These are phyloP conservation scores for Rugiboletus extremiorientalis DNA, from an alignment of 1,284 basidiomycete genomes.

Conservation along the genomic window DNA sequence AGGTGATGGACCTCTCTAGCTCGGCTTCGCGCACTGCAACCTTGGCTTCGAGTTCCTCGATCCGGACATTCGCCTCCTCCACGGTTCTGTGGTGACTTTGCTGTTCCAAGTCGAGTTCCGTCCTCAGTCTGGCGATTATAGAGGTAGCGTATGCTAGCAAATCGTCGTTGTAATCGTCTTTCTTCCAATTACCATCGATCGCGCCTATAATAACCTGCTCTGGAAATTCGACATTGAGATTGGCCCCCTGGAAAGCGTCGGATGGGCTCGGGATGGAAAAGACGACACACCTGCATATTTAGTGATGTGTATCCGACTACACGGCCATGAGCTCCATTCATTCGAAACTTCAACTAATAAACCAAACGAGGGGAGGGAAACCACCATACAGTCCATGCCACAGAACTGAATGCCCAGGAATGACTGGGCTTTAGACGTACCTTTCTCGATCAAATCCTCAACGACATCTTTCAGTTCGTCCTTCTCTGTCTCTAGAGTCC, in stretches of 20 bases:
- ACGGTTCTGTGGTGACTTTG: conserved; percentile 41
- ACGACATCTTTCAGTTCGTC: conserved; percentile 57
- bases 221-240: conserved; percentile 20
- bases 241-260: conserved; percentile 18
- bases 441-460: conserved; percentile 54
- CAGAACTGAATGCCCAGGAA: not conserved
- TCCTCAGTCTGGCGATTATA: conserved; percentile 44
- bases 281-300: conserved; percentile 44
- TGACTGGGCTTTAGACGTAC: conserved; percentile 35
- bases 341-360: conserved; percentile 51
- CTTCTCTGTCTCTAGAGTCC: conserved; percentile 45
- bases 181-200: not conserved
- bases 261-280: conserved; percentile 8
- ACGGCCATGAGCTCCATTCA: conserved; percentile 53
- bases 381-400: not conserved
- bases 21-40: conserved; percentile 57
- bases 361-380: not conserved
- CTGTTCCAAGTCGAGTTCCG: conserved; percentile 47
- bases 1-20: conserved; percentile 40
- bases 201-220: conserved; percentile 12
- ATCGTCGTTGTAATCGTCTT: conserved; percentile 12
- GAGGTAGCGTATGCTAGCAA: conserved; percentile 40
- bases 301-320: conserved; percentile 46
- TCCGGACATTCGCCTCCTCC: conserved; percentile 41
- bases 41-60: conserved; percentile 50